phyloP scores from a whole-genome alignment of 2,329 filamentous ascomycete species.

The Teratosphaeriaceae sp. region DNA sequence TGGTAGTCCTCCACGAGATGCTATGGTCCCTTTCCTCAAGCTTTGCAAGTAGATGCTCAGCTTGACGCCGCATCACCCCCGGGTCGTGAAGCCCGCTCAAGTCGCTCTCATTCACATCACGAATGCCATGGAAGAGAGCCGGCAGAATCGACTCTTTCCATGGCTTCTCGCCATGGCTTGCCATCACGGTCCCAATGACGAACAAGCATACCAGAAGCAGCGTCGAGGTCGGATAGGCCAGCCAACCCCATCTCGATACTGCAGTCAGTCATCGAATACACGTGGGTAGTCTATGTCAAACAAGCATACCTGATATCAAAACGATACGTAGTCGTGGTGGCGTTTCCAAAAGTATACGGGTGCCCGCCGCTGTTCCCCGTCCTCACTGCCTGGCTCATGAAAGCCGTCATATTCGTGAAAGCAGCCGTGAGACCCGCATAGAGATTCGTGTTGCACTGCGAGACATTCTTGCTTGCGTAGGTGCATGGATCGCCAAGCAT shows the following conservation, averaged over 20 bases:
- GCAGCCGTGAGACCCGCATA: not conserved
- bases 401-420: not conserved
- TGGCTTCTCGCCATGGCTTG: not conserved
- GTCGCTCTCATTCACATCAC: not conserved
- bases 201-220: not conserved
- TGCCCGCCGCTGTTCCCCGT: not conserved
- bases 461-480: not conserved
- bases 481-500: not conserved
- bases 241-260: not conserved
- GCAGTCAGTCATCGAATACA: not conserved
- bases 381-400: not conserved
- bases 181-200: not conserved
- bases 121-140: not conserved
- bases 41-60: no score
- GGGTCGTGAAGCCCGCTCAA: not conserved
- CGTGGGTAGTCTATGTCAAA: not conserved
- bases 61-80: not conserved
- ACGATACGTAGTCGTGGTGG: not conserved
- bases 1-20: no score
- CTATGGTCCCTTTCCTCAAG: no score
- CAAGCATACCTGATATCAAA: not conserved
- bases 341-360: not conserved
- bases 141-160: conserved; percentile 1
- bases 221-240: not conserved
- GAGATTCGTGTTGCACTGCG: not conserved